Conservation (phyloP, 2,329 filamentous ascomycete species). For the Pseudopyrenochaeta lycopersici region DNA sequence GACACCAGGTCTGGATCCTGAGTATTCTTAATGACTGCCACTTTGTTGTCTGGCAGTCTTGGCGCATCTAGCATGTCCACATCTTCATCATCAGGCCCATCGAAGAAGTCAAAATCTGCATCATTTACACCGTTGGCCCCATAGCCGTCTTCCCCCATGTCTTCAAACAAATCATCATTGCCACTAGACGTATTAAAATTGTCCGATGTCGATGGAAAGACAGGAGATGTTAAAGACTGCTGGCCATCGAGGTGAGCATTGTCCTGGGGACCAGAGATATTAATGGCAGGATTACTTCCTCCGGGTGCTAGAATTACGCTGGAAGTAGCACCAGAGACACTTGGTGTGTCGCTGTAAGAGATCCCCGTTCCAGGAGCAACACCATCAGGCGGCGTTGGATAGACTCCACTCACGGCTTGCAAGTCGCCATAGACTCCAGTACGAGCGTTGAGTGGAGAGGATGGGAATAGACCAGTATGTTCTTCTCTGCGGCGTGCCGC, state of each 20-base stretch:
- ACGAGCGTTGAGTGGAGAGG: constrained; percentile 49
- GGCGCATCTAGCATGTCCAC: constrained; percentile 45
- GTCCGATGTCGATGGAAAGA: constrained; percentile 28
- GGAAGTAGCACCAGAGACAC: constrained; percentile 31
- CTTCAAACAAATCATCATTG: constrained; percentile 68
- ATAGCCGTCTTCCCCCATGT: constrained; percentile 75
- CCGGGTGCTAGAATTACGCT: constrained; percentile 40
- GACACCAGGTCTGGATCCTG: not conserved
- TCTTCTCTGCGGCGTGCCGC: constrained; percentile 49
- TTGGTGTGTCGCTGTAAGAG: constrained; percentile 40
- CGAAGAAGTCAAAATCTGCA: constrained; percentile 85
- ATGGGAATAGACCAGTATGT: constrained; percentile 35
- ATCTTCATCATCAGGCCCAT: constrained; percentile 64
- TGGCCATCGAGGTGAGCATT: constrained; percentile 22
- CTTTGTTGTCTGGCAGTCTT: constrained; percentile 22
- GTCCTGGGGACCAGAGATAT: constrained; percentile 41
- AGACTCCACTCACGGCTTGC: constrained; percentile 48
- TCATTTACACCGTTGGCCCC: constrained; percentile 80
- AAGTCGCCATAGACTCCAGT: constrained; percentile 46
- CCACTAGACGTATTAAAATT: constrained; percentile 30
- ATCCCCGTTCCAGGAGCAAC: constrained; percentile 39
- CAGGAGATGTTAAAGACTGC: constrained; percentile 35
- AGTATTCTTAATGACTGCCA: constrained; percentile 4
- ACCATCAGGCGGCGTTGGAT: constrained; percentile 53
- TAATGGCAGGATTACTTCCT: constrained; percentile 43